Evolutionary conservation across 2,329 filamentous ascomycete genomes (phyloP).

Genomic region (Achaetomium macrosporum): DNA sequence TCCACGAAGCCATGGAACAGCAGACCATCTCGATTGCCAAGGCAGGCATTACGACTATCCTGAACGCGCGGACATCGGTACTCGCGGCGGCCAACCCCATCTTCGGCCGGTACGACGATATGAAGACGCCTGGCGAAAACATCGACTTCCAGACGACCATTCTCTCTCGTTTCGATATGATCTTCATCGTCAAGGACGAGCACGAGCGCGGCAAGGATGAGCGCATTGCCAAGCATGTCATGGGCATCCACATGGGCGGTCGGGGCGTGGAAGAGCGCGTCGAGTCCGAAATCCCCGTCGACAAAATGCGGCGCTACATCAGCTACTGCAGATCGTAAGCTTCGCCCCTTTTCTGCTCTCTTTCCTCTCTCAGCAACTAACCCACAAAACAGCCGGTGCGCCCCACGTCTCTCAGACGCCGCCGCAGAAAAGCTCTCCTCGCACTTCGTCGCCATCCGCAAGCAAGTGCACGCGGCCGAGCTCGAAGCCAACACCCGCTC

Average conservation of each 20-base stretch:
- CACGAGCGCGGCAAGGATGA: conserved; percentile 88
- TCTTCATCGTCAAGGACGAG: conserved; percentile 96
- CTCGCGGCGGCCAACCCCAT: conserved; percentile 95
- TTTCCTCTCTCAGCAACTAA: not conserved
- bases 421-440: conserved; percentile 94
- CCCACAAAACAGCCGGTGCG: conserved; percentile 64
- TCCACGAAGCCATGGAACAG: conserved; percentile 99
- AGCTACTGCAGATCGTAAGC: conserved; percentile 92
- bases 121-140: conserved; percentile 96
- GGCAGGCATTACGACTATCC: conserved; percentile 94
- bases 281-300: conserved; percentile 84
- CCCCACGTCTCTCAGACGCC: conserved; percentile 81
- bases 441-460: conserved; percentile 93
- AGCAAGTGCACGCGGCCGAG: conserved; percentile 88
- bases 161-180: conserved; percentile 97
- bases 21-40: conserved; percentile 99
- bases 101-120: conserved; percentile 94
- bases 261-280: conserved; percentile 73
- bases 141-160: conserved; percentile 99
- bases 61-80: conserved; percentile 93
- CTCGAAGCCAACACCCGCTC: conserved; percentile 84
- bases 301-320: conserved; percentile 96
- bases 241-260: conserved; percentile 93
- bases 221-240: conserved; percentile 91
- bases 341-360: not conserved